A percentile compares a stretch with the other conserved stretches of the same genome.
Evolutionary conservation across 1,139 yeast species (phyloP).

Genomic region (Lodderomyces theae): DNA sequence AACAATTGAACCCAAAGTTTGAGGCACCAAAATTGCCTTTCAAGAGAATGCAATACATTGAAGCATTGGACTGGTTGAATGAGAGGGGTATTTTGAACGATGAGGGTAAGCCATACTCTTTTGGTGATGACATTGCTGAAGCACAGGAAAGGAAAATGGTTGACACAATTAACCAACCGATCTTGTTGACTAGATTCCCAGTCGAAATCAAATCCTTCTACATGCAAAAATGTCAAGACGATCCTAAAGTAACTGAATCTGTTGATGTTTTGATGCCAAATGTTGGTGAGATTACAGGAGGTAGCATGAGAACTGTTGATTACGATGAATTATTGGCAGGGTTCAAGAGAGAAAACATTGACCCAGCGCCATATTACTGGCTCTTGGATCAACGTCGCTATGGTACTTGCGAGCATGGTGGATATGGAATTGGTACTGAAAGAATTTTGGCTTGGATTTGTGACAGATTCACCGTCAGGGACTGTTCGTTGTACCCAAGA

Average conservation of each 20-base stretch:
- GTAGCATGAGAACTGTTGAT: slow-evolving; percentile 93
- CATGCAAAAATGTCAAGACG: slow-evolving; percentile 91
- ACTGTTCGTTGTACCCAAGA: slow-evolving; percentile 96
- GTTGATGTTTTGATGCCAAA: slow-evolving; percentile 98
- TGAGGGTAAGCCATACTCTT: slow-evolving; percentile 86
- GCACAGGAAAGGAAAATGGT: slow-evolving; percentile 99
- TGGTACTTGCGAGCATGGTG: slow-evolving; percentile 99
- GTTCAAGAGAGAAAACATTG: slow-evolving; percentile 87
- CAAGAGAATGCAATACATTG: slow-evolving; percentile 84
- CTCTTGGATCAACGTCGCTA: slow-evolving; percentile 92
- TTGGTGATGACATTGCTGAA: slow-evolving; percentile 99
- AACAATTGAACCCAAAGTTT: slow-evolving; percentile 91
- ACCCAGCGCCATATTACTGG: slow-evolving; percentile 85
- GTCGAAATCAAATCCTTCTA: slow-evolving; percentile 95
- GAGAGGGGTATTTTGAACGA: slow-evolving; percentile 92
- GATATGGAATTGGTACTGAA: slow-evolving; percentile 97
- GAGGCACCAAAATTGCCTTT: slow-evolving; percentile 81
- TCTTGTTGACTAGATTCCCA: slow-evolving; percentile 90
- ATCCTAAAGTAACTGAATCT: slow-evolving; percentile 92
- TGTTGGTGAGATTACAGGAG: slow-evolving; percentile 98
- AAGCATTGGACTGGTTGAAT: slow-evolving; percentile 94
- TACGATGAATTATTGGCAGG: slow-evolving; percentile 84
- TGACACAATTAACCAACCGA: slow-evolving; percentile 89
- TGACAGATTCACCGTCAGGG: slow-evolving; percentile 96
- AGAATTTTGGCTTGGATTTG: slow-evolving; percentile 98